Evolutionary conservation across 83 land plant genomes (phyloP), one percentile per base, ranked within the genome.

Genomic region (Thuja plicata): DNA sequence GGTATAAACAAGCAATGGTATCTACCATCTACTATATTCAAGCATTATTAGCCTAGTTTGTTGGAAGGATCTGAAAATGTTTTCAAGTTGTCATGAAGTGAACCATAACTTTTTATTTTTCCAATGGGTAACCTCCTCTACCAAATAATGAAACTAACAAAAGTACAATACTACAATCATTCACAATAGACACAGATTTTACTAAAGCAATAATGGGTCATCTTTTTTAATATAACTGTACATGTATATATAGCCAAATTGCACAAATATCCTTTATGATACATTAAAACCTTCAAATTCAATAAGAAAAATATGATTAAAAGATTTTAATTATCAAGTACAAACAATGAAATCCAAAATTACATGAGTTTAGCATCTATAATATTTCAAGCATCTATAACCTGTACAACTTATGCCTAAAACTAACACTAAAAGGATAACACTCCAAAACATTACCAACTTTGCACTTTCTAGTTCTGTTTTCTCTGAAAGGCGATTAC

Each of bases 381-480:
- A 7, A 62, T 8, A 87, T 87, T 16, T 30, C 37, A 66, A 40
- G 52, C 35, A 89, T 85, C 32, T 16, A 74, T 32, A 89, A 73
- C 15, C 76, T 40, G 45, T 37, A 60, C 87, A 35, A 81, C 15
- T 81, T 86, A 24, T 32, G 54, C 43, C 24, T 40, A 76, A 76
- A 77, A 85, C 35, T 66, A 46, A 66, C 66, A 57, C 40, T 88
- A 46, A 37, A 62, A 50, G 57, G 45, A 27, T 62, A 46, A 62
- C 66, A 55, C 38, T 88, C 37, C n/a, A 60, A 48, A 45, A 27
- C 85, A 83, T 76, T 91, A 98, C 99, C 93, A 97, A n/a, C 87
- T 96, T 98, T 43, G 97, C 92, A 92, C 99, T 94, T 86, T 95
- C 91, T 70, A 90, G 87, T 91, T 98, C 99, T 73, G 99, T 91